Base-by-base conservation (phyloP, 1,139 yeast genomes). In the Zygosaccharomyces pseudobailii region DNA sequence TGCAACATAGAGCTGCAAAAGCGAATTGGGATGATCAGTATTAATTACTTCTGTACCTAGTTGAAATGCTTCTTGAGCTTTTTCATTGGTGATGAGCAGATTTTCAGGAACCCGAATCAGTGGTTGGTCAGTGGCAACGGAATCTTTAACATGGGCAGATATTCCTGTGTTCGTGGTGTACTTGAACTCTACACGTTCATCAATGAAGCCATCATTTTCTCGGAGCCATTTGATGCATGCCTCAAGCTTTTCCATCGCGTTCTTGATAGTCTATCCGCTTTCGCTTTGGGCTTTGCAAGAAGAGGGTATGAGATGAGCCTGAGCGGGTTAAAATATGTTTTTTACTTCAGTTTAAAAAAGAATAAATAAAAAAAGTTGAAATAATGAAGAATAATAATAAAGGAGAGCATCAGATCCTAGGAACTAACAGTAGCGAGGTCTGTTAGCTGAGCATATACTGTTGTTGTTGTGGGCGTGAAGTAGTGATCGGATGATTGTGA, bases 1-100 rank as follows among this genome's bases (percentile, higher is more conserved):
- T 10, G 81, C 73, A 49, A 82, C 62, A 43, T 69, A 73, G 10
- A 82, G 59, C 56, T 80, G 78, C 7, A 77, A 66, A 10, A 77
- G 59, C 0, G 75, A 64, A 57, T 80, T 38, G 71, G 65, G 53
- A 70, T 71, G 21, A 56, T 54, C 6, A 51, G 44, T 9, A n/a
- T 61, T 27, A n/a, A 65, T 13, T 6, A 34, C 31, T 3, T 40
- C 33, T 10, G 25, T 50, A 0, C 51, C 56, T 0, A 28, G 36
- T 0, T 61, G 62, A 44, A 80, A 77, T 21, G 68, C 66, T 2
- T 61, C 52, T 3, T 69, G 63, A 0, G 87, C 87, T 17, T 69
- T 53, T 3, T 63, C 60, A 2, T 73, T 63, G 2, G 79, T 74
- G 21, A 79, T 63, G 2, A 73, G 66, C 31, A 78, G 55, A 2